Base-by-base conservation (phyloP, 495 filamentous ascomycete genomes). In the Evernia prunastri region DNA sequence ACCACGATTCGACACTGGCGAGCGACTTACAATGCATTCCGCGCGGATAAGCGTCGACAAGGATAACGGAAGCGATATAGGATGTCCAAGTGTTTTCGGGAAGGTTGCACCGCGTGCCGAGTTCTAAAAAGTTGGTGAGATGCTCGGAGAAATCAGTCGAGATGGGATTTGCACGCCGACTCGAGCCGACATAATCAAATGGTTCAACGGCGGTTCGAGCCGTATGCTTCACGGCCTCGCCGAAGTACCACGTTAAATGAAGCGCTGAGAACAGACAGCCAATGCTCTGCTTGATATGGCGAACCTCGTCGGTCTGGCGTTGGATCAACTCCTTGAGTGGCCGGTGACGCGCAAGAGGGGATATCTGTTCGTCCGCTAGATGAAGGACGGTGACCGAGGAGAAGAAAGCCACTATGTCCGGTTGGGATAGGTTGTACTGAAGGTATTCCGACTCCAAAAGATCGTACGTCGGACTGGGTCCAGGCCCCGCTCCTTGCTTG, bases 301-400 rank as follows among this genome's bases (percentile, higher is more conserved):
- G 33, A 31, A 57, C 39, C 36, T 58, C 45, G 31, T 56, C 23
- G 18, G 39, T 40, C 8, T 63, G 15, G 23, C 51, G 27, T 37
- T 18, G 29, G 29, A 63, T 12, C 18, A 63, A 13, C 45, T 66
- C 39, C 59, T 64, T 58, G 3, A 72, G 57, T 40, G 54, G 43
- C 57, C 68, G 64, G 54, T 68, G 64, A 18, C 64, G 57, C 20
- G 66, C 59, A 13, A 66, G 45, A 42, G 60, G 42, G n/a, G 65
- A 70, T 18, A 72, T 58, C 47, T 68, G 63, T 15, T 39, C 59
- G 25, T 60, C 63, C 25, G 57, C 63, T 25, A 74, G 56, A 20
- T 61, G 65, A 56, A 75, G 64, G 27, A 75, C 45, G 17, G 60
- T 66, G 37, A 72, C 63, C 20, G 65, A 58, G 17, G 65, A 74